Evolutionary conservation across 352 stramenopile genomes (phyloP), one percentile per base, ranked within the genome.

Genomic region (Aphanomyces astaci): DNA sequence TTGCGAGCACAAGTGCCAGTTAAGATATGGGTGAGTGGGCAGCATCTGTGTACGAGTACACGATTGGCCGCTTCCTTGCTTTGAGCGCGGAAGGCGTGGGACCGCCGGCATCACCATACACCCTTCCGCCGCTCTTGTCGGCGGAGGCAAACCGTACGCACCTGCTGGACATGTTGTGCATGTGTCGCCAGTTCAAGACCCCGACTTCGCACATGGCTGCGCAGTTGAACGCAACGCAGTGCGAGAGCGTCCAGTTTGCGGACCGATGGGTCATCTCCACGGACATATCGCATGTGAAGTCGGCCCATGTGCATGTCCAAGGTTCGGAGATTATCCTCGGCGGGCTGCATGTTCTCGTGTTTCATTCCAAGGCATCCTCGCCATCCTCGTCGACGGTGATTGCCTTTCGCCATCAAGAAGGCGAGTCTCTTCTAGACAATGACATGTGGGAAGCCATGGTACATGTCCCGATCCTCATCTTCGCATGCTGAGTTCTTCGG

Each of bases 391-490:
- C n/a, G n/a, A 39, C 55, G 17, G 62, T 68, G 40, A n/a, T 68
- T 17, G 62, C 62, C 22, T 68, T 68, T 46, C 62, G 62, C 3
- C 62, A 68, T 33, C 62, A 68, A 59, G 62, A 68, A 46, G 62
- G 62, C 30, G 62, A 68, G 4, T 19, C 17, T 2, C 22, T 68
- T 7, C 22, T 43, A 1, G 62, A 68, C 36, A 46, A n/a, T 22
- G 62, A 68, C 3, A 60, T 68, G 40, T 68, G 62, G 62, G 62
- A 68, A 60, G 62, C 62, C 31, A 68, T 68, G 62, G 62, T 59
- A 30, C 13, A n/a, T n/a, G n/a, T n/a, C n/a, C n/a, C n/a, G n/a
- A n/a, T n/a, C n/a, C n/a, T n/a, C n/a, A n/a, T n/a, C n/a, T n/a
- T n/a, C n/a, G n/a, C n/a, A n/a, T n/a, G n/a, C n/a, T n/a, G n/a